These are phyloP conservation scores for Tephrocybe sp. DNA, from an alignment of 768 basidiomycete species.

Conservation along the genomic window DNA sequence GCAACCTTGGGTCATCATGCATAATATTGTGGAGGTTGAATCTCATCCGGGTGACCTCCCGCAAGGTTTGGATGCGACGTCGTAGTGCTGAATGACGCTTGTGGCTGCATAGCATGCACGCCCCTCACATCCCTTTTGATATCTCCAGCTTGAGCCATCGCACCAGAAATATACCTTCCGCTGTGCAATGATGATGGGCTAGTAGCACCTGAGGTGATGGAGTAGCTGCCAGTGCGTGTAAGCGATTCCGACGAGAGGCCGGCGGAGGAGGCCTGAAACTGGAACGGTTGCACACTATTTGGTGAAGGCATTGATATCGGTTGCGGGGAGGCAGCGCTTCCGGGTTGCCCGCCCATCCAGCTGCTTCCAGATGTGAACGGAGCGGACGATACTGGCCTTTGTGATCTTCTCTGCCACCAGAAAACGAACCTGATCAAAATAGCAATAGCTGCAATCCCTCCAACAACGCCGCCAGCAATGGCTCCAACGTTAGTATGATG, in stretches of 20 bases:
- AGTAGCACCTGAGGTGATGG: too few relatives aligned
- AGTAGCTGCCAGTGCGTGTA: too few relatives aligned
- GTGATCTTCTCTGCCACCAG: not conserved
- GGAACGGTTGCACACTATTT: too few relatives aligned
- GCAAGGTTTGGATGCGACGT: not conserved
- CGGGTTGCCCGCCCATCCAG: too few relatives aligned
- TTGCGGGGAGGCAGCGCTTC: too few relatives aligned
- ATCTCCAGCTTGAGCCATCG: not conserved
- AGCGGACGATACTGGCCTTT: not conserved
- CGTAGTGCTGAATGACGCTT: not conserved
- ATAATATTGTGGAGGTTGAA: not conserved
- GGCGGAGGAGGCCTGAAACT: too few relatives aligned
- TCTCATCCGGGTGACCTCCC: not conserved
- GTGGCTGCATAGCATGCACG: not conserved
- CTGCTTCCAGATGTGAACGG: too few relatives aligned
- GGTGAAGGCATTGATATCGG: too few relatives aligned
- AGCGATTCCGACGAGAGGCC: too few relatives aligned
- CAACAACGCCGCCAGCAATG: conserved; percentile 20
- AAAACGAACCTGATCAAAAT: conserved; percentile 1
- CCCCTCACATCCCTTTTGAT: not conserved
- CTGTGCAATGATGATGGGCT: not conserved
- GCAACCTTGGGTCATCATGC: too few relatives aligned
- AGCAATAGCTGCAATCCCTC: conserved; percentile 8
- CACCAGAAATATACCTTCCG: conserved; percentile 1
- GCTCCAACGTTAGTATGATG: conserved; percentile 13